These are phyloP conservation scores for Chernovozyma aurita DNA, from an alignment of 1,139 yeast species.

Conservation along the genomic window DNA sequence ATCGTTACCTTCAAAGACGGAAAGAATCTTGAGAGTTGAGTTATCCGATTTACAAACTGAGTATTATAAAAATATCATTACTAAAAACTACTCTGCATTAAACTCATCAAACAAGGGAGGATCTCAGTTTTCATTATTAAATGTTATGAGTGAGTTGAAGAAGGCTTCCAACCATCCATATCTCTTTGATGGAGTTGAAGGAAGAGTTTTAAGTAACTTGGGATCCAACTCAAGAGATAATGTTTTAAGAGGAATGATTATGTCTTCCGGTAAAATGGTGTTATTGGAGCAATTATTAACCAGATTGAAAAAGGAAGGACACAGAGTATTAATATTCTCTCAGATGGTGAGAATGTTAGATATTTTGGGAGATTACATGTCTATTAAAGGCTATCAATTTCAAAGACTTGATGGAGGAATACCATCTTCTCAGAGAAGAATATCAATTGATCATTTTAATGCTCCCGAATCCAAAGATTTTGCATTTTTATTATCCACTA, in stretches of 20 bases:
- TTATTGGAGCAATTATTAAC: conserved; percentile 83
- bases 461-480: conserved; percentile 92
- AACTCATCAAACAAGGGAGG: conserved; percentile 79
- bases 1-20: conserved; percentile 91
- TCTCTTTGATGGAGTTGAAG: conserved; percentile 89
- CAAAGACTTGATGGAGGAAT: conserved; percentile 97
- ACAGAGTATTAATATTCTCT: conserved; percentile 87
- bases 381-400: conserved; percentile 84
- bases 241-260: conserved; percentile 81
- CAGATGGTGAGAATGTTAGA: conserved; percentile 98
- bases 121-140: conserved; percentile 75
- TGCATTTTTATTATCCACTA: conserved; percentile 83
- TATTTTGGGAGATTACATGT: conserved; percentile 87
- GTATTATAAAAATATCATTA: conserved; percentile 87
- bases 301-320: conserved; percentile 86
- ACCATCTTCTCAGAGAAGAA: conserved; percentile 88
- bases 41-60: conserved; percentile 92
- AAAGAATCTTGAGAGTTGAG: conserved; percentile 91
- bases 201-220: conserved; percentile 60
- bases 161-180: conserved; percentile 98
- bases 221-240: conserved; percentile 73
- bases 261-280: conserved; percentile 99
- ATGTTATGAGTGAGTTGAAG: conserved; percentile 92
- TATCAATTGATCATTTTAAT: conserved; percentile 94
- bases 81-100: conserved; percentile 86